phyloP scores from a whole-genome alignment of 2,329 filamentous ascomycete genomes.

The Alternaria sp. region DNA sequence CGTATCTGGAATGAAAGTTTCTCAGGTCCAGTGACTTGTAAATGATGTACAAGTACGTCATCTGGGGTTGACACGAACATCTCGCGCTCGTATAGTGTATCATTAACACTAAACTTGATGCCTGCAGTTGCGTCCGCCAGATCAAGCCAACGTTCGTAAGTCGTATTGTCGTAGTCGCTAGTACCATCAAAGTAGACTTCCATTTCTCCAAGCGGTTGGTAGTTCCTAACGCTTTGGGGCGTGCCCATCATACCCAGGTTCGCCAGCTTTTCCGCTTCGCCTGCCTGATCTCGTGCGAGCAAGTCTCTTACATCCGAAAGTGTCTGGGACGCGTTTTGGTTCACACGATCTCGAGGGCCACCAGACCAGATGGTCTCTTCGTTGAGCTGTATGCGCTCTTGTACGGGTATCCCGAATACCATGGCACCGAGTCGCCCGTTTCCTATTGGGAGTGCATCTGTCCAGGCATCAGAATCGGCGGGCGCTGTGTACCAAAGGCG shows the following conservation, averaged over 20 bases:
- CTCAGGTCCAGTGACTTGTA: not conserved
- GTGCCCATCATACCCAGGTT: conserved; percentile 13
- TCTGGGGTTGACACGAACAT: conserved; percentile 9
- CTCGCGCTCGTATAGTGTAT: conserved; percentile 5
- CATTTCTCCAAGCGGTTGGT: conserved; percentile 8
- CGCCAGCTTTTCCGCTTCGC: conserved; percentile 6
- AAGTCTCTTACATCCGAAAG: conserved; percentile 3
- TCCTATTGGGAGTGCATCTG: conserved; percentile 56
- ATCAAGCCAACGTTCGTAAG: conserved; percentile 8
- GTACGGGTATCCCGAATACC: conserved; percentile 54
- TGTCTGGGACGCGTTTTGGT: conserved; percentile 4
- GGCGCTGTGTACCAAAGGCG: conserved; percentile 9
- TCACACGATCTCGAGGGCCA: conserved; percentile 50
- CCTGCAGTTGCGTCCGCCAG: not conserved
- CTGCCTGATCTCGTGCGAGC: not conserved
- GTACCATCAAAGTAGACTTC: conserved; percentile 7
- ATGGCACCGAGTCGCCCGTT: conserved; percentile 58
- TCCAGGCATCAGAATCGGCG: conserved; percentile 32
- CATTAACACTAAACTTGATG: not conserved
- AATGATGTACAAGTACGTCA: conserved; percentile 15
- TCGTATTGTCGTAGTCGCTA: not conserved
- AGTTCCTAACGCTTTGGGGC: not conserved
- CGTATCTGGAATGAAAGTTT: conserved; percentile 9
- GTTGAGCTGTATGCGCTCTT: conserved; percentile 56
- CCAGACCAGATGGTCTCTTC: conserved; percentile 52